Base-by-base conservation (phyloP, 176 grass and related monocot genomes). In the Oryza glaberrima region DNA sequence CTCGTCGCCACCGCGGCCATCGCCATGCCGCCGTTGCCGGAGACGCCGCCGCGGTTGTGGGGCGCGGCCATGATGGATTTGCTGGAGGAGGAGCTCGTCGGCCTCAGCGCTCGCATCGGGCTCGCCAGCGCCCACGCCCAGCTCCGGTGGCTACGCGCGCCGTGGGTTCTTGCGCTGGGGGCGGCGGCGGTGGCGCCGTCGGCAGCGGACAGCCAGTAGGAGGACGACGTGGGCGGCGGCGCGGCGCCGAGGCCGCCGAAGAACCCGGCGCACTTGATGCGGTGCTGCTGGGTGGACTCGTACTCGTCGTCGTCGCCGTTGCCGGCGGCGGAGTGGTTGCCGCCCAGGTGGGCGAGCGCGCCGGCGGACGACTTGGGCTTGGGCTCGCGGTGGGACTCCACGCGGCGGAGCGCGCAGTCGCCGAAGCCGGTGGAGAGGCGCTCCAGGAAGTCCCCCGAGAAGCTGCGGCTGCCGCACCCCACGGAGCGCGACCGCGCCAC, bases 121-220 rank as follows among this genome's bases (percentile, higher is more conserved):
- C 97, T 99, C 4, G 97, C 90, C 11, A 99, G 94, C 23, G 92
- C 94, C 97, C 91, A 99, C 10, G 88, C 92, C 94, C 94, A 96
- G 65, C 86, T 85, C 76, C 91, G 72, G 75, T 90, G 80, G 84
- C 80, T 82, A 76, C 88, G 85, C 17, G 75, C 12, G 7, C 87
- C 71, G 20, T 20, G 2, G 1, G 11, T 38, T 49, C 78, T 84
- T 9, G 76, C 44, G 16, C 52, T 49, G 60, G 68, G 70, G n/a
- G 28, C 14, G 66, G 75, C 65, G 82, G 82, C 25, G 72, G 47
- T 67, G 15, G 60, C 83, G 13, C 77, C 86, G n/a, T 80, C 73
- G 14, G 92, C 83, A 1, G 89, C 82, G 17, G 95, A 88, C 48
- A 98, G 92, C 92, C 90, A 98, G 85, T 92, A 98, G 3, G 94